Conservation (phyloP, 768 basidiomycete genomes). For the Serendipita vermifera region DNA sequence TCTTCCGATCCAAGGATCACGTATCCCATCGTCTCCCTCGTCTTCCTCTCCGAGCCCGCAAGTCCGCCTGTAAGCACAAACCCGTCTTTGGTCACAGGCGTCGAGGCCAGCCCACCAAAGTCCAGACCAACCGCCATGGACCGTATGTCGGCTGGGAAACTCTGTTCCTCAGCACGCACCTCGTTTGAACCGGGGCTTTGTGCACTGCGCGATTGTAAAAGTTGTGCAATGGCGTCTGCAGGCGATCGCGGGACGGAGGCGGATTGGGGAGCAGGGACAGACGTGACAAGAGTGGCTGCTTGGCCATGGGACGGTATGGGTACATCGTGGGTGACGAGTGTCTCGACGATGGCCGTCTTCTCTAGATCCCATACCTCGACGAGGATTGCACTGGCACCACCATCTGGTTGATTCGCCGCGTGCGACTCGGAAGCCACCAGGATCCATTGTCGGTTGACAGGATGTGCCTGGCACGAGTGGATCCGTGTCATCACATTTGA, state of each 20-base stretch:
- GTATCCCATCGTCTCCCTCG: slow-evolving; percentile 41
- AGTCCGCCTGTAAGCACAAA: slow-evolving; percentile 11
- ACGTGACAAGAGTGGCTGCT: not conserved
- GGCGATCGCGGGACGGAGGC: slow-evolving; percentile 25
- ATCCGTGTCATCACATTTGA: slow-evolving; percentile 29
- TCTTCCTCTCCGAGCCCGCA: slow-evolving; percentile 13
- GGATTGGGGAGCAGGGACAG: not conserved
- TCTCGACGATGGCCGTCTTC: slow-evolving; percentile 63
- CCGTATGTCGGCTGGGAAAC: slow-evolving; percentile 53
- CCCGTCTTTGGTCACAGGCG: slow-evolving; percentile 2
- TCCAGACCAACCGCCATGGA: slow-evolving; percentile 60
- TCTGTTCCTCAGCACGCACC: slow-evolving; percentile 21
- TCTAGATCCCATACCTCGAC: slow-evolving; percentile 93
- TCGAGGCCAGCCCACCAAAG: slow-evolving; percentile 46
- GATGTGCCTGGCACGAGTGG: slow-evolving; percentile 69
- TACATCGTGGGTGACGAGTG: slow-evolving; percentile 39
- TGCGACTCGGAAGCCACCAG: slow-evolving; percentile 61
- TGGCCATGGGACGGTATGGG: slow-evolving; percentile 4
- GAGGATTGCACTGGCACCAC: slow-evolving; percentile 30
- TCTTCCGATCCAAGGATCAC: slow-evolving; percentile 87
- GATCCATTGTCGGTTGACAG: slow-evolving; percentile 80
- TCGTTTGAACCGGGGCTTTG: slow-evolving; percentile 25
- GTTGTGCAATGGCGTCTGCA: not conserved
- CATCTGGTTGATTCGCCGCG: slow-evolving; percentile 10
- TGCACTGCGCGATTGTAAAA: slow-evolving; percentile 22